Conservation (phyloP, 176 grass and related monocot genomes). For the Triticum dicoccoides region DNA sequence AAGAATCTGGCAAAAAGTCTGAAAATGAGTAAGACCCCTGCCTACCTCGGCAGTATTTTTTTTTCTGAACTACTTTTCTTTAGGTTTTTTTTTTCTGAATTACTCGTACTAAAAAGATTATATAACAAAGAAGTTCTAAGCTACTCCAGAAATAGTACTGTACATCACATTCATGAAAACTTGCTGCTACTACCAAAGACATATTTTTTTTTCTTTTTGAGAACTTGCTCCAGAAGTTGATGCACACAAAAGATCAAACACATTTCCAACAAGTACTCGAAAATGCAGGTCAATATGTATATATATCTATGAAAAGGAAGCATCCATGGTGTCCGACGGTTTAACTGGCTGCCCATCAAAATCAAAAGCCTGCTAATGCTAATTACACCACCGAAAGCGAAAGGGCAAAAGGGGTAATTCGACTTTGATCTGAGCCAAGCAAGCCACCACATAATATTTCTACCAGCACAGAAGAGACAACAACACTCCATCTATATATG, state of each 20-base stretch:
- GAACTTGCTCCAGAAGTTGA: neutral
- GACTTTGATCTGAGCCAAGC: neutral
- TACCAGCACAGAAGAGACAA: neutral
- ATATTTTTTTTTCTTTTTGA: neutral
- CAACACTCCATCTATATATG: conserved; percentile 23
- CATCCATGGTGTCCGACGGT: neutral
- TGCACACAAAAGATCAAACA: neutral
- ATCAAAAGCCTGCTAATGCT: conserved; percentile 20
- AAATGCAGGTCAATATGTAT: neutral
- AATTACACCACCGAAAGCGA: conserved; percentile 22
- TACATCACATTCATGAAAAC: neutral
- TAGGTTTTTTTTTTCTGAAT: too few species aligned
- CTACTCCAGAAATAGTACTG: neutral
- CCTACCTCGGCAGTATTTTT: neutral
- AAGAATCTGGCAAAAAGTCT: neutral
- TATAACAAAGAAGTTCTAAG: neutral
- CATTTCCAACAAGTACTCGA: neutral
- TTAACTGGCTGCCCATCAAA: conserved; percentile 6
- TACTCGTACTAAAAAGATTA: neutral
- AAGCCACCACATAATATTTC: neutral
- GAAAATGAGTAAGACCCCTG: neutral
- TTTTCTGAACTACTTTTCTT: neutral
- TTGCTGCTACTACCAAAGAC: neutral
- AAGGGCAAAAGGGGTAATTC: neutral
- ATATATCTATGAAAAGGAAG: neutral